A percentile compares a stretch with the other conserved stretches of the same genome.
These are phyloP conservation scores for Bondarzewia mesenterica DNA, from an alignment of 1,284 basidiomycete genomes.

Conservation along the genomic window DNA sequence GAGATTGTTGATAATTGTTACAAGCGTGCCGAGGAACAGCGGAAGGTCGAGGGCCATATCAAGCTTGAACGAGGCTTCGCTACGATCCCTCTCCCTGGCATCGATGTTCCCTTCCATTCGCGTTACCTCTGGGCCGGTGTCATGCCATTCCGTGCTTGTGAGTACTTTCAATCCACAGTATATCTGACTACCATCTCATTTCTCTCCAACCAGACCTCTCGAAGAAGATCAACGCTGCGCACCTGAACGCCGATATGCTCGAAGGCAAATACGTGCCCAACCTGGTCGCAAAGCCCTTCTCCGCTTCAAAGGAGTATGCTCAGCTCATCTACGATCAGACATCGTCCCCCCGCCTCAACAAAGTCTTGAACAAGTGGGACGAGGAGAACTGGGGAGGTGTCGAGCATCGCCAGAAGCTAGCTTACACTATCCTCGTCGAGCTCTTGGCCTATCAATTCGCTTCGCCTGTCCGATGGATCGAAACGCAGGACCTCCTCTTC, in stretches of 20 bases:
- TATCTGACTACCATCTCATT: slow-evolving; percentile 2
- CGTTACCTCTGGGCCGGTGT: slow-evolving; percentile 99
- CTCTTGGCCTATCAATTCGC: slow-evolving; percentile 95
- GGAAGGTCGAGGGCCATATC: slow-evolving; percentile 83
- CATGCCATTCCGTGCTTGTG: slow-evolving; percentile 91
- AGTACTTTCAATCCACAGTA: slow-evolving; percentile 22
- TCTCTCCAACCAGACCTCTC: slow-evolving; percentile 69
- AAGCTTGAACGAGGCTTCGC: slow-evolving; percentile 95
- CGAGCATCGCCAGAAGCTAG: slow-evolving; percentile 85
- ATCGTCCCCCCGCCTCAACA: slow-evolving; percentile 86
- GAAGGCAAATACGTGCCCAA: slow-evolving; percentile 96
- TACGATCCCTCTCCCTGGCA: slow-evolving; percentile 93
- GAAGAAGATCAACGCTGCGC: slow-evolving; percentile 91
- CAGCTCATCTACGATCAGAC: slow-evolving; percentile 96
- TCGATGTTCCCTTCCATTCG: slow-evolving; percentile 99
- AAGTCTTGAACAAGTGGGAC: slow-evolving; percentile 91
- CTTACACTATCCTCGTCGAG: slow-evolving; percentile 94
- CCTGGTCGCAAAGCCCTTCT: slow-evolving; percentile 91
- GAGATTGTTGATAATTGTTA: slow-evolving; percentile 87
- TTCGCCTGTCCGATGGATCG: slow-evolving; percentile 96
- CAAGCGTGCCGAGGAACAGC: slow-evolving; percentile 71
- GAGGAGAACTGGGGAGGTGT: slow-evolving; percentile 80
- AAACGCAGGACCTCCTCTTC: slow-evolving; percentile 96
- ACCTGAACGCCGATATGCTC: slow-evolving; percentile 89
- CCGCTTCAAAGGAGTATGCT: slow-evolving; percentile 84